phyloP scores from a whole-genome alignment of 169 alveolate genomes.

The Blepharisma undulans region DNA sequence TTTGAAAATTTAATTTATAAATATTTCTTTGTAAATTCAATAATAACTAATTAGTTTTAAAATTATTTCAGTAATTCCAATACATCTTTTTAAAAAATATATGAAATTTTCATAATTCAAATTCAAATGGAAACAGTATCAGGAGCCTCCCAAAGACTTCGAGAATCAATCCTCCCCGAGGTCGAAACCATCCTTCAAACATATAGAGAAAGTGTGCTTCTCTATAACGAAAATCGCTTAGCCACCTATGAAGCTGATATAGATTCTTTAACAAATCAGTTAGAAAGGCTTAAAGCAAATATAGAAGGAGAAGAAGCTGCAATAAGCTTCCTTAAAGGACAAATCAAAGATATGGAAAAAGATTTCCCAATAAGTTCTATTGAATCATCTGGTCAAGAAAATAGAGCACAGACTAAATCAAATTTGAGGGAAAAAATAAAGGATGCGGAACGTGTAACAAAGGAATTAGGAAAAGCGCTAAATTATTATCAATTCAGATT shows the following conservation, averaged over 20 bases:
- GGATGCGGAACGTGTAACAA: background rate
- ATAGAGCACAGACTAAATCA: background rate
- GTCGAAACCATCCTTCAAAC: background rate
- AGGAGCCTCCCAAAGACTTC: background rate
- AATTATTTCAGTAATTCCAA: too few relatives aligned
- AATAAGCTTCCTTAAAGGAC: background rate
- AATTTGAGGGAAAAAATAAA: background rate
- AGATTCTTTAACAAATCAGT: background rate
- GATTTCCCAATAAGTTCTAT: background rate
- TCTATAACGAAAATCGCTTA: background rate
- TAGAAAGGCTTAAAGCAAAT: background rate
- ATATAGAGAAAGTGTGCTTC: background rate
- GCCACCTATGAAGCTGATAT: background rate
- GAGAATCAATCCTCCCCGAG: background rate
- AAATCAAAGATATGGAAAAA: background rate
- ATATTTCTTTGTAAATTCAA: too few relatives aligned
- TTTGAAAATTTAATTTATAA: background rate
- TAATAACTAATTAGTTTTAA: too few relatives aligned
- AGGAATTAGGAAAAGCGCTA: background rate
- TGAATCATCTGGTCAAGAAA: background rate
- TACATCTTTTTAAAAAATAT: too few relatives aligned
- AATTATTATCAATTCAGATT: background rate
- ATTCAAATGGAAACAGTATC: background rate
- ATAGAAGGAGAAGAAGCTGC: background rate
- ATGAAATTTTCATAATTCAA: background rate